Base-by-base conservation (phyloP, 495 filamentous ascomycete species). In the Daldinia bambusicola region DNA sequence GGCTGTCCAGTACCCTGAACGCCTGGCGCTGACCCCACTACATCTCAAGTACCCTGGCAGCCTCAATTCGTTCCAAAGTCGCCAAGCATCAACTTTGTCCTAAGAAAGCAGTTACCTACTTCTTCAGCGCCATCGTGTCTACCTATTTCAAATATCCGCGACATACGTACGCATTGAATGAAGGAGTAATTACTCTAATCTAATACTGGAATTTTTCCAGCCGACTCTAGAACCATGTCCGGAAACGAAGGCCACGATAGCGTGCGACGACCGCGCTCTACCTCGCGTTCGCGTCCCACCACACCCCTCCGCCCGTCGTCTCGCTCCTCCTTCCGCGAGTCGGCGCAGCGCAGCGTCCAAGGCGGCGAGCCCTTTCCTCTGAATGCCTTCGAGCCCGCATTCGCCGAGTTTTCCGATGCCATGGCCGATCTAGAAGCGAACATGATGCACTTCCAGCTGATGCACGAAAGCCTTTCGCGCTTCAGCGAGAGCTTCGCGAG, bases 401-500 rank as follows among this genome's bases (percentile, higher is more conserved):
- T 98, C 75, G 95, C 93, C 32, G 95, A 99, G 80, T 84, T 99
- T 2, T 91, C 93, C 8, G 96, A 98, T 80, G 91, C 92, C 53
- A 95, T 98, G 88, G 93, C 92, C 34, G 95, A 98, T 73, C 86
- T 99, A 8, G 95, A 98, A 83, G 92, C 91, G 61, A 98, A 99
- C 79, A 95, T 98, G 84, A 94, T 95, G 90, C 93, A 97, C 74
- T 86, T 99, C 67, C 95, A 98, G 80, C 80, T 97, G 62, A 96
- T 99, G 93, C 94, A 99, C 77, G 95, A 99, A 82, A 97, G 93
- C 71, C 75, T 99, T 79, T 89, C 93, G 43, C 88, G 95, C 8
- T 99, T 99, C 79, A 95, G 91, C 77, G 95, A 99, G 85, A 95
- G 90, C 79, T 99, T 99, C 77, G 95, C 94, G 0, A 92, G 89